Evolutionary conservation across 257 asterid species (phyloP), one percentile per base, ranked within the genome.

Genomic region (Anisodus acutangulus): DNA sequence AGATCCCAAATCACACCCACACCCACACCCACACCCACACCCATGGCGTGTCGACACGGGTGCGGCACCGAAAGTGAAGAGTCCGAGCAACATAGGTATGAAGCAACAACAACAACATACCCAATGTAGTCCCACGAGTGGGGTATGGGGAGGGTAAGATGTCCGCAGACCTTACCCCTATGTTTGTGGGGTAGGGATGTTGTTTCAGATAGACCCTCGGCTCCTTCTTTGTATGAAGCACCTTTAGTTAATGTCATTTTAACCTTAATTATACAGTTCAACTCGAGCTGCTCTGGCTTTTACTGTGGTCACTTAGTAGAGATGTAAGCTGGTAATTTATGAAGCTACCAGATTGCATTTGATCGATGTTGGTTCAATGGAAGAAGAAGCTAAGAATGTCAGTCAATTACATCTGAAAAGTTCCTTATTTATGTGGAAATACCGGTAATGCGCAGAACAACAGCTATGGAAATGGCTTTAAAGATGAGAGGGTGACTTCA

Each of bases 231-330:
- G 26, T 22, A 22, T 22, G 26, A 22, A 22, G 22, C 6, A 67
- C 19, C 10, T 67, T 37, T 35, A 67, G 10, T 67, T 35, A 37
- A 67, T 67, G 72, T 17, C 72, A 10, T 35, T 35, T 31, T 13
- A 67, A 35, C 49, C 49, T 35, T 35, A 67, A 67, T 35, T 6
- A 67, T 67, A 37, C 49, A 67, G 76, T 13, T 67, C 76, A 37
- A 35, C 49, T 67, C 49, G 49, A 31, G 19, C 49, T 67, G 49
- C 49, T 67, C 19, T 67, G 76, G 76, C 60, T 74, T 74, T 74
- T 47, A 3, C 16, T 19, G 19, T 74, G n/a, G 60, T 7, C 69
- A 63, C n/a, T 64, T 11, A 8, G 71, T 64, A 9, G 31, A 64
- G 2, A 7, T 12, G 8, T 64, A 31, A 26, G 45, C 71, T 64